Conservation (phyloP, 2,329 filamentous ascomycete genomes). For the Fusarium nematophilum region DNA sequence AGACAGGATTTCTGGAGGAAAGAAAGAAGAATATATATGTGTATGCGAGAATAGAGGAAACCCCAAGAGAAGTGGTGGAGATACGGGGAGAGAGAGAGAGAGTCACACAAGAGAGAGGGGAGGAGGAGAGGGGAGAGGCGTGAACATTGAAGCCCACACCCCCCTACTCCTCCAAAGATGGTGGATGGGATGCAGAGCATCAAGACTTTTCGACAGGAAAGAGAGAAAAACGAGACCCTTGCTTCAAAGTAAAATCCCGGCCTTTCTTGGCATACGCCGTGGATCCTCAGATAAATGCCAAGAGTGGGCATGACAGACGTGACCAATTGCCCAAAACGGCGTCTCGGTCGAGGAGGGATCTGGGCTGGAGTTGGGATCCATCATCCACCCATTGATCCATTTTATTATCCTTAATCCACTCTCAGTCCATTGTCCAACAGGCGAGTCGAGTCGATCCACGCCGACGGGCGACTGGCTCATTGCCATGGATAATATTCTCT, state of each 20-base stretch:
- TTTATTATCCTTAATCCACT: neutral
- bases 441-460: neutral
- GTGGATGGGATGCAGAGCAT: constrained; percentile 22
- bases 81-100: neutral
- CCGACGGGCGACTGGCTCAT: neutral
- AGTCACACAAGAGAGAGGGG: too few relatives aligned
- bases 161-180: constrained; percentile 1
- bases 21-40: constrained; percentile 23
- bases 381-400: neutral
- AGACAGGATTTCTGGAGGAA: neutral
- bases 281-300: constrained; percentile 31
- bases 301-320: constrained; percentile 31
- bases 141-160: constrained; percentile 17
- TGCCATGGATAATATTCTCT: neutral
- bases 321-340: constrained; percentile 23
- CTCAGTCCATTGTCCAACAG: too few relatives aligned
- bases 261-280: constrained; percentile 15
- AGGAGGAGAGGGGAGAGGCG: constrained; percentile 1
- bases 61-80: neutral
- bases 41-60: constrained; percentile 9
- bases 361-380: neutral
- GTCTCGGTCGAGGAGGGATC: constrained; percentile 12
- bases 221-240: neutral
- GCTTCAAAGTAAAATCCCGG: too few relatives aligned
- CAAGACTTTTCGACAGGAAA: constrained; percentile 18